Conservation (phyloP, 78 protist genomes). For the Planoprotostelium fungivorum region DNA sequence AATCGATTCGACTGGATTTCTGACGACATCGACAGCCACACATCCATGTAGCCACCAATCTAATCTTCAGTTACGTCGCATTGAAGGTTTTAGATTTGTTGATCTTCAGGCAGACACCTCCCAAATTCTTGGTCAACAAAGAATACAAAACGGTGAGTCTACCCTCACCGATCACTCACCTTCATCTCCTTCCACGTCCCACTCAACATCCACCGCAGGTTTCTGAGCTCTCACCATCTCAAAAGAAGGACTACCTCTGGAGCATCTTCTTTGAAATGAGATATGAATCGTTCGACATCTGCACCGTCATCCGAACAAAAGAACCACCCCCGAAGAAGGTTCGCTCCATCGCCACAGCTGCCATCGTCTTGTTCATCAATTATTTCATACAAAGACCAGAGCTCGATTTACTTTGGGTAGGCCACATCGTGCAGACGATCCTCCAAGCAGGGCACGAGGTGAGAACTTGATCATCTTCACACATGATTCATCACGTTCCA, state of each 20-base stretch:
- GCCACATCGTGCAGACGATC: not conserved
- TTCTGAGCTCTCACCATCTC: not conserved
- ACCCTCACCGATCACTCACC: too few species aligned
- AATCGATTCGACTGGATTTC: not conserved
- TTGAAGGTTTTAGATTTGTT: not conserved
- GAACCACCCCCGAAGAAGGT: not conserved
- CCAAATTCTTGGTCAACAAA: not conserved
- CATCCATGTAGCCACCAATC: not conserved
- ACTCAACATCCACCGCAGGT: not conserved
- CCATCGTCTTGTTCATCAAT: not conserved
- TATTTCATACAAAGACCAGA: not conserved
- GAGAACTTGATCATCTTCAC: too few species aligned
- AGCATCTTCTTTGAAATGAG: not conserved
- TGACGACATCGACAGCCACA: not conserved
- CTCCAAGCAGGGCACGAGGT: not conserved
- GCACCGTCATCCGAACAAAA: not conserved
- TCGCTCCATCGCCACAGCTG: not conserved
- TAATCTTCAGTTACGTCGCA: not conserved
- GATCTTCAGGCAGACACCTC: not conserved
- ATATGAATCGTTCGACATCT: not conserved
- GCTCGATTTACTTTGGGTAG: not conserved
- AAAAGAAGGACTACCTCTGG: not conserved
- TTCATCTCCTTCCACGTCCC: not conserved
- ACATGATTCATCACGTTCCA: not conserved
- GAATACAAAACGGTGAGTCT: not conserved